Conservation (phyloP, 225 moss, liverwort and hornwort species). For the Lunularia cruciata region DNA sequence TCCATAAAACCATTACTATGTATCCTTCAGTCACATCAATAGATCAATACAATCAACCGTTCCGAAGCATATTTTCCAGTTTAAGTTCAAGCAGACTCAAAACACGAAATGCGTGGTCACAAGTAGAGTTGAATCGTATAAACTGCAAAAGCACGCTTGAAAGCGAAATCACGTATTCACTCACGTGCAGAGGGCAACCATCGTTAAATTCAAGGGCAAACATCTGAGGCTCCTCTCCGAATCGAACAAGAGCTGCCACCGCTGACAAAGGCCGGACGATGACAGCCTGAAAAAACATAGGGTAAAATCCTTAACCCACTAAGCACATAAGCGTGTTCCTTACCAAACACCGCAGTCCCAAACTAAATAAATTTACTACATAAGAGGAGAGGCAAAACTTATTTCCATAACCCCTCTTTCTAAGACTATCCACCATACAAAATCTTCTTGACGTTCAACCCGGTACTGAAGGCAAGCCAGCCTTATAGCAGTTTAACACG, state of each 20-base stretch:
- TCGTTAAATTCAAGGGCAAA: constrained; percentile 90
- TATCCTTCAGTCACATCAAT: too few species aligned
- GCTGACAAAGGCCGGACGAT: constrained; percentile 93
- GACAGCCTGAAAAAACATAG: constrained; percentile 69
- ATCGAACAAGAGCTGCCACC: constrained; percentile 72
- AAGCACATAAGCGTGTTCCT: not conserved
- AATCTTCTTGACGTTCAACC: too few species aligned
- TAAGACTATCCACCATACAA: too few species aligned
- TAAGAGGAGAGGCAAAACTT: too few species aligned
- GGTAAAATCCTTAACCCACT: constrained; percentile 23
- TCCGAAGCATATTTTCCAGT: too few species aligned
- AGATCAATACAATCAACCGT: too few species aligned
- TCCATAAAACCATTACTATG: not conserved
- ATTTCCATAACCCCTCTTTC: too few species aligned
- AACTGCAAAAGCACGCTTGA: not conserved
- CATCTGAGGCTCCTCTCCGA: constrained; percentile 97
- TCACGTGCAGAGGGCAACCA: constrained; percentile 89
- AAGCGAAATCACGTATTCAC: not conserved
- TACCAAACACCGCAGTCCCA: too few species aligned
- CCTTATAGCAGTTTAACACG: too few species aligned
- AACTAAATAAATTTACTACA: too few species aligned
- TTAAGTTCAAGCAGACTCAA: not conserved
- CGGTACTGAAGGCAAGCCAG: too few species aligned
- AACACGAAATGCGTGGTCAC: not conserved
- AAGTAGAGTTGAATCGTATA: not conserved